Evolutionary conservation across 106 monocot genomes (phyloP), one percentile per base, ranked within the genome.

Genomic region (Dioscorea alata): DNA sequence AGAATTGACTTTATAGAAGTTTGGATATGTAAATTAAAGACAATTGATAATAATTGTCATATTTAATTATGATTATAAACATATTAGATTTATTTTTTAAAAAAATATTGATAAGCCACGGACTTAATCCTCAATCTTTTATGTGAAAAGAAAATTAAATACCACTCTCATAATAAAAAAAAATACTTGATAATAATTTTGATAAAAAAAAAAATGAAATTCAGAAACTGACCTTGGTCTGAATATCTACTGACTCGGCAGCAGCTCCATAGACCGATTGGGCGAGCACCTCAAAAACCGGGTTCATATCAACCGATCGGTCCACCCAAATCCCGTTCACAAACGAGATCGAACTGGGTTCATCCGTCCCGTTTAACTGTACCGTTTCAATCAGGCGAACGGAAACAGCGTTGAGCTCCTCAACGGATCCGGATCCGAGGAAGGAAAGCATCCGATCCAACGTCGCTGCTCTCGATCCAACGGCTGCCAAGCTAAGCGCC

Each of bases 251-350:
- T 4, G 68, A 22, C 23, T 72, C 50, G 17, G 50, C 64, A 4
- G 8, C 67, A 2, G 81, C 72, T 22, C 57, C 17, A 48, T 81
- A 69, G 23, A 69, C 20, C 13, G 61, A 52, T 14, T 49, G 18
- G 8, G 57, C 76, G 3, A 50, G 25, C 48, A 49, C 68, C 48
- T 19, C 21, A 22, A 73, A 68, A 4, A 48, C 57, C 12, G 58
- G 63, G 18, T 65, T 73, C 32, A 74, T 18, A 12, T 57, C 13
- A 32, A 64, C 4, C 17, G 57, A 69, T 0, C 23, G 57, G 50
- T 79, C 74, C 13, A 70, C 69, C 74, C 73, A 79, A 10, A 79
- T 10, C 12, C 73, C 64, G 19, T 57, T 74, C 17, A 49, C 69
- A 20, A 69, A 79, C 7, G 72, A 60, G 9, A 73, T 42, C 19